phyloP scores from a whole-genome alignment of 306 rosid genomes.

The Acacia acuminata region DNA sequence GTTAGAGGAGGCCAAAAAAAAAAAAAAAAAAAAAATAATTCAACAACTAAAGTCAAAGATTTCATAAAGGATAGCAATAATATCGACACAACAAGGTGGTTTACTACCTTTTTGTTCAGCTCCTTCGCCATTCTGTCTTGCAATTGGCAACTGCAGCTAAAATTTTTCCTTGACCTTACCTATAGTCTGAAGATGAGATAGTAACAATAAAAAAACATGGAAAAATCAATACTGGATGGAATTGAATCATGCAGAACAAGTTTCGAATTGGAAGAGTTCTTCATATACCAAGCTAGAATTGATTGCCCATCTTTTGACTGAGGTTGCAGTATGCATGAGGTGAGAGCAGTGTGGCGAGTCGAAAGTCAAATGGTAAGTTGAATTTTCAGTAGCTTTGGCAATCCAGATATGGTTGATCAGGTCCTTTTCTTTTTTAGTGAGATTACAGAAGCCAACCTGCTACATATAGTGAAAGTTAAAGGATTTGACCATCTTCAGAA shows the following conservation, averaged over 20 bases:
- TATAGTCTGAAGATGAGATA: conserved; percentile 51
- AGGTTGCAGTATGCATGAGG: conserved; percentile 61
- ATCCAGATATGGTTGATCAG: conserved; percentile 70
- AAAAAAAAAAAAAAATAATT: too few relatives aligned
- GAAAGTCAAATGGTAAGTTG: conserved; percentile 63
- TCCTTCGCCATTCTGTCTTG: conserved; percentile 21
- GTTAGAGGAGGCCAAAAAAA: too few relatives aligned
- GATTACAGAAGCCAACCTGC: conserved; percentile 88
- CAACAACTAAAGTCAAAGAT: conserved; percentile 13
- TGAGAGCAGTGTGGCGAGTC: conserved; percentile 62
- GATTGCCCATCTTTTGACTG: conserved; percentile 67
- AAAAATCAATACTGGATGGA: neutral
- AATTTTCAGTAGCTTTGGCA: conserved; percentile 77
- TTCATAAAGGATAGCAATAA: conserved; percentile 8
- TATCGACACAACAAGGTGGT: conserved; percentile 2
- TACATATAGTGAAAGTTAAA: conserved; percentile 17
- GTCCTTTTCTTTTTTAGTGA: conserved; percentile 71
- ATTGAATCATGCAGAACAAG: conserved; percentile 13
- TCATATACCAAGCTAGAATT: conserved; percentile 51
- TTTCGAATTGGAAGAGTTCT: conserved; percentile 21
- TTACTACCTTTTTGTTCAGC: neutral
- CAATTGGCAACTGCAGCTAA: conserved; percentile 31
- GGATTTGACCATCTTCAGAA: neutral
- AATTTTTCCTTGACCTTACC: conserved; percentile 43
- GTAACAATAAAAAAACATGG: neutral